Conservation (phyloP, 2,329 filamentous ascomycete species). For the Sporothrix globosa region DNA sequence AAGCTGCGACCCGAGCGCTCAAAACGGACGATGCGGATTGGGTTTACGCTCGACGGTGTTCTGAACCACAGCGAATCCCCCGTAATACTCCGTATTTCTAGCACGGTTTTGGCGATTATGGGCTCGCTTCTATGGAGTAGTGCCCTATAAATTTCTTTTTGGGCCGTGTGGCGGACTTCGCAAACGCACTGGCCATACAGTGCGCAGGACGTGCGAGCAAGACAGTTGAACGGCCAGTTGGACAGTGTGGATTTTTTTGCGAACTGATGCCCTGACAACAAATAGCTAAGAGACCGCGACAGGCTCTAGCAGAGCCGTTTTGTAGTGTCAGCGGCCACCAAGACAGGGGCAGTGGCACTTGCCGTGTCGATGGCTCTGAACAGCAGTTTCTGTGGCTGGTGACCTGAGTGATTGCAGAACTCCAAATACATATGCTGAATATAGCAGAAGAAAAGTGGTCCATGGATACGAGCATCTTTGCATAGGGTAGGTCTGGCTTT, state of each 20-base stretch:
- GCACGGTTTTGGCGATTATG: not conserved
- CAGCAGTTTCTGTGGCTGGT: too few species aligned
- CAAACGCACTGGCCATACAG: conserved; percentile 7
- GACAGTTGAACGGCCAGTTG: not conserved
- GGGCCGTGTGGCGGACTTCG: not conserved
- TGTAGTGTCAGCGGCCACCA: too few species aligned
- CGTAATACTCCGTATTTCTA: not conserved
- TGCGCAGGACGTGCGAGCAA: conserved; percentile 21
- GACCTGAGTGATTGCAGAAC: too few species aligned
- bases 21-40: conserved; percentile 22
- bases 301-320: not conserved
- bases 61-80: not conserved
- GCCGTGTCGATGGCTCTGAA: not conserved
- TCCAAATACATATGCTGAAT: not conserved
- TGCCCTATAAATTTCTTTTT: conserved; percentile 12
- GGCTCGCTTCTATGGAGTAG: conserved; percentile 17
- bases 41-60: conserved; percentile 30
- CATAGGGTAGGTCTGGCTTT: not conserved
- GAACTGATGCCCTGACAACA: conserved; percentile 12
- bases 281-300: not conserved
- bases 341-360: not conserved
- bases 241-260: conserved; percentile 17
- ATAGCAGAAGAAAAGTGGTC: not conserved
- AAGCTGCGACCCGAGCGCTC: conserved; percentile 5
- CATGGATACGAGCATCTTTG: conserved; percentile 5